Evolutionary conservation across 148 eudicot genomes (phyloP).

Genomic region (Tetragonia tetragonoides): DNA sequence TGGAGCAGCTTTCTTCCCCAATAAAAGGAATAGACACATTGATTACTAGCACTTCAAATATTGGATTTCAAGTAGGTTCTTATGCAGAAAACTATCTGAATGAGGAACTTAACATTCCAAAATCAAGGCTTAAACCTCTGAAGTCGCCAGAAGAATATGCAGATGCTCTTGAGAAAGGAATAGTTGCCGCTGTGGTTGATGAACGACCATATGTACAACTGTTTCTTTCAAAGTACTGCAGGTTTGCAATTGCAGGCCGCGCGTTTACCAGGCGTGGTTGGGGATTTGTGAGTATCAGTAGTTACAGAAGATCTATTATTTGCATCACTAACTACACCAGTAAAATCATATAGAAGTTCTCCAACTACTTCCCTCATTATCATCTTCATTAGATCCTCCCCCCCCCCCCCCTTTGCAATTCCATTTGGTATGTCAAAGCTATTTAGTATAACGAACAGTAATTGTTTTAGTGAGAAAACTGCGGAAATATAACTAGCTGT

Average conservation of each 20-base stretch:
- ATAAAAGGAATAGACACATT: conserved; percentile 75
- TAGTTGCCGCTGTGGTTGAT: conserved; percentile 86
- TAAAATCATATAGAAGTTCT: not conserved
- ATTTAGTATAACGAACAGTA: too few species aligned
- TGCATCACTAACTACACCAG: not conserved
- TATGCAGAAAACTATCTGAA: conserved; percentile 62
- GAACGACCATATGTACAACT: conserved; percentile 74
- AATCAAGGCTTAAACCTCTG: conserved; percentile 62
- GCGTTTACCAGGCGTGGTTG: conserved; percentile 79
- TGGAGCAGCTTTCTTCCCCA: conserved; percentile 63
- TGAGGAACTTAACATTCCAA: conserved; percentile 65
- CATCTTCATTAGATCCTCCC: too few species aligned
- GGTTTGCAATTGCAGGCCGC: conserved; percentile 60
- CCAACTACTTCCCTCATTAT: not conserved
- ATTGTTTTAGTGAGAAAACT: not conserved
- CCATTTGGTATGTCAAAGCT: too few species aligned
- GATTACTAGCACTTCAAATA: conserved; percentile 43
- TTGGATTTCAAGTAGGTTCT: conserved; percentile 81
- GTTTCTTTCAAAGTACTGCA: conserved; percentile 60
- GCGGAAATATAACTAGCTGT: not conserved
- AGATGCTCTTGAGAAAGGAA: conserved; percentile 51
- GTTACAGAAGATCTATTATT: not conserved
- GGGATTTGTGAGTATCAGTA: conserved; percentile 82
- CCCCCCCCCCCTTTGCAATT: not conserved
- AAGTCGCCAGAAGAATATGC: conserved; percentile 69